Evolutionary conservation across 1,139 yeast genomes (phyloP), one percentile per base, ranked within the genome.

Genomic region (Candida dubliniensis): DNA sequence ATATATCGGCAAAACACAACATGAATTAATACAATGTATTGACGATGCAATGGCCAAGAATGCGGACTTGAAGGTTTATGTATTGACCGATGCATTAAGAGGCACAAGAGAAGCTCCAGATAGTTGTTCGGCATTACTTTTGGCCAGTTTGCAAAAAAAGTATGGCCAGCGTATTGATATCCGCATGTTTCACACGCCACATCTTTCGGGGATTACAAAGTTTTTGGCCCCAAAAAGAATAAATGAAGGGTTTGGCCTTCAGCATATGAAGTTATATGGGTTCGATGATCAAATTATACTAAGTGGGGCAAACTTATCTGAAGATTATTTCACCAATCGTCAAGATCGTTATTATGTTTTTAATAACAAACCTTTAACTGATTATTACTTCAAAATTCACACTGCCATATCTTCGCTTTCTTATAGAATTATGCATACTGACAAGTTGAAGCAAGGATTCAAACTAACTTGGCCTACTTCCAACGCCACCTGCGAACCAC

Each of bases 191-290:
- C 96, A 87, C 55, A 93, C 99, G 0, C 99, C 99, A 0, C 84
- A 84, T 51, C 75, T 88, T 52, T 70, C 77, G 38, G 96, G 96
- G 0, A 59, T 87, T 47, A 76, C 79, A 46, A 82, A 83, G 57
- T 57, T 68, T 14, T 45, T 87, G 40, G 74, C 90, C 3, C 99
- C 99, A 0, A 84, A 79, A 47, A 74, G 99, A 50, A 74, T 91
- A 50, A 90, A 91, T 61, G 99, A 93, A 67, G 93, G 96, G 7
- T 79, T 77, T 67, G 99, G 99, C 0, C 73, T 93, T 43, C 99
- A 93, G 64, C 99, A 93, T 61, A 95, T 93, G 99, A 93, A 93
- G 63, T 76, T 95, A 34, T 93, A 93, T 60, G 99, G 99, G 1
- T 83, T 90, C 58, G 99, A 93, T 62, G 82, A 90, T 56, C 96